A percentile compares a stretch with the other conserved stretches of the same genome.
These are phyloP conservation scores for Mrakia gelida DNA, from an alignment of 768 basidiomycete genomes.

Conservation along the genomic window DNA sequence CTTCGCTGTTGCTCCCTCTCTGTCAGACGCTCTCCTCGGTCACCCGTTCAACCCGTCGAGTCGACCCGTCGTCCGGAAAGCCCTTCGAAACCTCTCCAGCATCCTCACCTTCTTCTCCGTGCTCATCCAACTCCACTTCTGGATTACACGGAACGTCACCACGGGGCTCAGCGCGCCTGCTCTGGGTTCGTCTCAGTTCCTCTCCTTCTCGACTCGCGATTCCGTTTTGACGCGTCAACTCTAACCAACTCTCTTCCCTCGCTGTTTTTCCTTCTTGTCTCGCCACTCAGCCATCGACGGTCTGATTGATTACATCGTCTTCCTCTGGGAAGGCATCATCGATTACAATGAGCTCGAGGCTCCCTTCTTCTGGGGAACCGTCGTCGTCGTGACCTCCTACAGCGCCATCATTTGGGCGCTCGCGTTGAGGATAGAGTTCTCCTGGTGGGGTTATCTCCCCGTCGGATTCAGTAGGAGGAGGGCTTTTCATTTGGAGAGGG, in stretches of 20 bases:
- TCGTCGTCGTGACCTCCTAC: neutral
- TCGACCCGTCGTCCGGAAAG: neutral
- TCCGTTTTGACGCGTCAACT: neutral
- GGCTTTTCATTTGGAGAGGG: neutral
- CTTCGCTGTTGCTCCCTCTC: too few relatives aligned
- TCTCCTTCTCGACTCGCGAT: neutral
- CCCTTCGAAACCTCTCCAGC: neutral
- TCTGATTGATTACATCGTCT: neutral
- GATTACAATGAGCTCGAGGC: neutral
- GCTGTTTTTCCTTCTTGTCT: neutral
- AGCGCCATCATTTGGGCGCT: neutral
- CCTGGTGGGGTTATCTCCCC: neutral
- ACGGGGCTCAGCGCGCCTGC: neutral
- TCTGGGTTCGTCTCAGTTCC: neutral
- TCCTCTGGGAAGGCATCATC: neutral
- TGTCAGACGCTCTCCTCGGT: neutral
- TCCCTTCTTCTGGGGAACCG: neutral
- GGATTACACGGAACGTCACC: neutral
- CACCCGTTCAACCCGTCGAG: neutral
- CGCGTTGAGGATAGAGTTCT: neutral
- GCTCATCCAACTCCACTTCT: neutral
- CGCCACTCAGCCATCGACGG: neutral
- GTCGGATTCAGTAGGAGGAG: neutral
- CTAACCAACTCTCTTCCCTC: neutral
- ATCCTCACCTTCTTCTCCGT: neutral